These are phyloP conservation scores for Talaromyces sp. DNA, from an alignment of 2,329 filamentous ascomycete genomes.

Conservation along the genomic window DNA sequence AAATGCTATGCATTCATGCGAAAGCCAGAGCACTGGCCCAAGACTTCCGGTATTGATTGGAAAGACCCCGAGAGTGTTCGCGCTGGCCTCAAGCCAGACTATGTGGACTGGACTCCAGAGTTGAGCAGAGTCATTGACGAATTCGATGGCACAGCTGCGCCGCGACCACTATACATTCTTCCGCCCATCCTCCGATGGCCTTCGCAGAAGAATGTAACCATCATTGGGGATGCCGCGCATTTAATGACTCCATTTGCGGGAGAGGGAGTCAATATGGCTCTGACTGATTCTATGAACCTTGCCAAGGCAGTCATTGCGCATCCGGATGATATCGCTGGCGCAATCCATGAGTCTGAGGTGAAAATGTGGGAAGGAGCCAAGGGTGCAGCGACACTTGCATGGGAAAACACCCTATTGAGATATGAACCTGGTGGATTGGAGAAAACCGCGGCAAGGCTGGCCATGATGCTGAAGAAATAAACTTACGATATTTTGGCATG, in stretches of 20 bases:
- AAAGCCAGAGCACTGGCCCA: constrained; percentile 10
- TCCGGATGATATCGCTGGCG: constrained; percentile 6
- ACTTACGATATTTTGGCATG: not conserved
- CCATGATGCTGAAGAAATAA: not conserved
- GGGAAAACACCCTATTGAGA: constrained; percentile 1
- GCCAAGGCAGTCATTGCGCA: constrained; percentile 8
- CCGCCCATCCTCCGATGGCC: constrained; percentile 20
- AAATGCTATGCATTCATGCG: constrained; percentile 7
- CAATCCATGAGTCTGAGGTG: constrained; percentile 2
- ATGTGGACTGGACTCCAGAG: constrained; percentile 10
- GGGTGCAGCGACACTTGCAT: not conserved
- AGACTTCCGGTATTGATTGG: constrained; percentile 1
- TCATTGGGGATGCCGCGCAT: constrained; percentile 24
- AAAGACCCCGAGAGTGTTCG: constrained; percentile 1
- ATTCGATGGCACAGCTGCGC: constrained; percentile 7
- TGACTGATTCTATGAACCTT: constrained; percentile 11
- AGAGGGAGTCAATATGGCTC: constrained; percentile 18
- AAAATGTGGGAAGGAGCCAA: constrained; percentile 5
- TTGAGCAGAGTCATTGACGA: constrained; percentile 15
- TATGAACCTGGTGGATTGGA: constrained; percentile 6
- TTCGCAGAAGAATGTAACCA: constrained; percentile 16
- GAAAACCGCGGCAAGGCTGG: not conserved
- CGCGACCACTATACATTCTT: constrained; percentile 18
- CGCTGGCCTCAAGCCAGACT: constrained; percentile 6
- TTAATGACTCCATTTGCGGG: constrained; percentile 25